Evolutionary conservation across 768 basidiomycete species (phyloP), one percentile per base, ranked within the genome.

Genomic region (Russula griseocarnosa): DNA sequence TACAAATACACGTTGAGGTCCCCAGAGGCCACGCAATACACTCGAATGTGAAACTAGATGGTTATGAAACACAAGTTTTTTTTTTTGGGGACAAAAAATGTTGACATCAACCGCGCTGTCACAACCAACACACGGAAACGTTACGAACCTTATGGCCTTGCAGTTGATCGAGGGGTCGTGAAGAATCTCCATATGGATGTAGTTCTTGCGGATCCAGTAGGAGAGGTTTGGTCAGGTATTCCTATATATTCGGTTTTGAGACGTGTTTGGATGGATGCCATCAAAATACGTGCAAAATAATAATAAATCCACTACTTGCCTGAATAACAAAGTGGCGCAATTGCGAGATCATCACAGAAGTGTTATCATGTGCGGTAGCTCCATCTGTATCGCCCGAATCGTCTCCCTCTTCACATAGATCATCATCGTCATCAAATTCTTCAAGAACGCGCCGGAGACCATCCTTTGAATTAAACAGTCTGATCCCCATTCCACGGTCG

Each of bases 311-410:
- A 2, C 57, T 10, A 67, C 72, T 66, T 66, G 93, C 96, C 85
- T 98, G 97, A 42, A 98, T 85, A 20, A 99, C 93, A 74, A 98
- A 99, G 74, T 98, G 92, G 28, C 96, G 83, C 50, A 99, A 79
- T 69, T 97, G 96, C 11, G 92, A 93, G 14, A 86, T 88, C 59
- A 85, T 79, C 5, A 98, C 83, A 8, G 85, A 79, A 0, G 85
- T 88, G 26, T 72, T 72, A 8, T 44, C n/a, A 44, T 10, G 32
- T 6, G 14, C 30, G 18, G 59, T 78, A 78, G 38, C 69, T 65
- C 32, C 75, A n/a, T n/a, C n/a, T n/a, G n/a, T n/a, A n/a, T n/a
- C n/a, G n/a, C n/a, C n/a, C n/a, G n/a, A n/a, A n/a, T 22, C 32
- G 4, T 6, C 16, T 9, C 10, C 51, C 9, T n/a, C 18, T 7